A percentile compares a stretch with the other conserved stretches of the same genome.
Conservation (phyloP, 345 rosid genomes). For the Heritiera fomes region DNA sequence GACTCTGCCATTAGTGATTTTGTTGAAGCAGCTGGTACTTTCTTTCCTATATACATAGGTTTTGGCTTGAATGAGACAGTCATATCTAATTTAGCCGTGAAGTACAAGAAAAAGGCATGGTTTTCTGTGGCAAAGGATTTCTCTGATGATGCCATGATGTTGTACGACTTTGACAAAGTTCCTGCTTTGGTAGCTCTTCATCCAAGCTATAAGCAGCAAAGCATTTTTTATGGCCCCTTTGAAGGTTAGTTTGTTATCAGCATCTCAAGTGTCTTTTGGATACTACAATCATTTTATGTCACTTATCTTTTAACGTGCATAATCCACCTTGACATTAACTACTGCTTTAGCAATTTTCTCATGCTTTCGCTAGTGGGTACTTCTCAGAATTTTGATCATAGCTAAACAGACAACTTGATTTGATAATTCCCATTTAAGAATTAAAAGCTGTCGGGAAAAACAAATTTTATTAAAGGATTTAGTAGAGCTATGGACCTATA, state of each 20-base stretch:
- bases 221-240: constrained; percentile 82
- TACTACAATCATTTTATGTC: neutral
- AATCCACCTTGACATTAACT: neutral
- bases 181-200: constrained; percentile 75
- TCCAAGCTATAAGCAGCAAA: constrained; percentile 63
- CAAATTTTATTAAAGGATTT: no score
- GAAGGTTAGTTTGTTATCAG: constrained; percentile 59
- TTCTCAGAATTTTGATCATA: no score
- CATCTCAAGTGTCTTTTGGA: neutral
- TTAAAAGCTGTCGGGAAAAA: no score
- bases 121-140: constrained; percentile 75
- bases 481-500: no score
- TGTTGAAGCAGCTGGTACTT: constrained; percentile 64
- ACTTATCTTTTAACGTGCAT: neutral
- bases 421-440: no score
- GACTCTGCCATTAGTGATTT: constrained; percentile 63
- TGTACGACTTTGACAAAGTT: constrained; percentile 72
- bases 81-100: constrained; percentile 49
- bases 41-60: constrained; percentile 77
- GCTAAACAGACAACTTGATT: no score
- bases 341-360: neutral
- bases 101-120: constrained; percentile 96
- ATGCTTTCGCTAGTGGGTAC: neutral
- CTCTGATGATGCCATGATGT: constrained; percentile 73
- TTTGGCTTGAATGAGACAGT: constrained; percentile 67